These are phyloP conservation scores for Colletotrichum filicis DNA, from an alignment of 2,329 filamentous ascomycete genomes.

Conservation along the genomic window DNA sequence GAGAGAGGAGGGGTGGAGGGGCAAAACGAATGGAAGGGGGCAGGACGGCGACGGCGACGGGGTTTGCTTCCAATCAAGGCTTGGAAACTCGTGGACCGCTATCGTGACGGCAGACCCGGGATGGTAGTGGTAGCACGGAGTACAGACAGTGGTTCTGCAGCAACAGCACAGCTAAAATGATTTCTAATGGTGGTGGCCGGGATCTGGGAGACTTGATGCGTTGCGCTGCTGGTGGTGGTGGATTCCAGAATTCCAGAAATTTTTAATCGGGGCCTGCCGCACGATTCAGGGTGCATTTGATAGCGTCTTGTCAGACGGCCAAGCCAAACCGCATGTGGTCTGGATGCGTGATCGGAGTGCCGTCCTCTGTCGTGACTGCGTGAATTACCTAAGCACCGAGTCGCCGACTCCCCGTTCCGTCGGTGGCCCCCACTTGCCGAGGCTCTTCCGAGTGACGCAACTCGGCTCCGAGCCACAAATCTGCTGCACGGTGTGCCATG, in stretches of 20 bases:
- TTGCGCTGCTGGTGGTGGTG: constrained; percentile 11
- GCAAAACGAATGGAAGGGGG: constrained; percentile 9
- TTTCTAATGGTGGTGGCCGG: constrained; percentile 30
- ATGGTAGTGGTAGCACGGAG: background rate
- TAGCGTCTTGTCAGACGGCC: background rate
- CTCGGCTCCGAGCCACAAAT: constrained; percentile 16
- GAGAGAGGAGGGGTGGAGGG: constrained; percentile 17
- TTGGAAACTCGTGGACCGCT: constrained; percentile 11
- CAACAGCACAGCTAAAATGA: background rate
- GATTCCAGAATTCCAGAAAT: constrained; percentile 28
- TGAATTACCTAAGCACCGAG: constrained; percentile 27
- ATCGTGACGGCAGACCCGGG: constrained; percentile 11
- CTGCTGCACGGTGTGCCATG: background rate
- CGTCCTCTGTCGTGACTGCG: background rate
- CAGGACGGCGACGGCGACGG: constrained; percentile 18
- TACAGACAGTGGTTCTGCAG: background rate
- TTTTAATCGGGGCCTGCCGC: constrained; percentile 17
- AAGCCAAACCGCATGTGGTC: background rate
- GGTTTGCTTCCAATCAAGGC: constrained; percentile 25
- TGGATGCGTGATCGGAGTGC: constrained; percentile 20
- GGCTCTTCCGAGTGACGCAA: constrained; percentile 26
- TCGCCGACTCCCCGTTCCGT: background rate
- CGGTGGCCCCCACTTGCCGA: constrained; percentile 27
- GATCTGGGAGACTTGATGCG: constrained; percentile 8
- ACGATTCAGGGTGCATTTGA: constrained; percentile 24